Evolutionary conservation across 345 rosid genomes (phyloP), one percentile per base, ranked within the genome.

Genomic region (Corchorus capsularis): DNA sequence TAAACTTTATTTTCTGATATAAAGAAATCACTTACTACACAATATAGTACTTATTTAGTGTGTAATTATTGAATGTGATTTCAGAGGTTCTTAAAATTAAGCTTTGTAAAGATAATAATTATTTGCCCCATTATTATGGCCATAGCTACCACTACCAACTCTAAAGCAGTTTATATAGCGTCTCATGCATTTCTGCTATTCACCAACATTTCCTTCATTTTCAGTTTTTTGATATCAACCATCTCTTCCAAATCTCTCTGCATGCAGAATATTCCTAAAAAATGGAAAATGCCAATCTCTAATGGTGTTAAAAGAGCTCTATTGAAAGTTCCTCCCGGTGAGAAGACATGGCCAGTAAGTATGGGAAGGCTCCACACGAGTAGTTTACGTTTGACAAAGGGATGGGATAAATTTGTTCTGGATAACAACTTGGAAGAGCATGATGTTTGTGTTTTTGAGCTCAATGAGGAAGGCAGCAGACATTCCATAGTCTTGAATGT

Each of bases 391-490:
- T 50, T 71, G 5, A 15, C 16, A 57, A 19, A 8, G 9, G 74
- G 74, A 71, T 71, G 74, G 74, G 19, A 1, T 16, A 15, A 53
- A 20, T 71, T 71, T 55, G 74, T 71, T 34, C 0, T 34, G 73
- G 60, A 69, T 2, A 69, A 69, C 73, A 69, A 69, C 60, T 69
- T 69, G 73, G 60, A 52, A 71, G 27, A 34, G 16, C 27, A 17
- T 35, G 74, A 71, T 71, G 63, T 22, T 71, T 71, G 74, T 55
- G 74, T 54, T n/a, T 71, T 71, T 39, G 63, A 71, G 62, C 50
- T 52, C 20, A 14, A 37, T 19, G 32, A 71, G 9, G 47, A 17
- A 16, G 9, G 59, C 27, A 54, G 17, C 27, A 27, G 5, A 13
- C 1, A 27, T 27, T 27, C 1, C 49, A n/a, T 71, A 16, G 9